Conservation (phyloP, 768 basidiomycete species). For the Clavaria fumosa region DNA sequence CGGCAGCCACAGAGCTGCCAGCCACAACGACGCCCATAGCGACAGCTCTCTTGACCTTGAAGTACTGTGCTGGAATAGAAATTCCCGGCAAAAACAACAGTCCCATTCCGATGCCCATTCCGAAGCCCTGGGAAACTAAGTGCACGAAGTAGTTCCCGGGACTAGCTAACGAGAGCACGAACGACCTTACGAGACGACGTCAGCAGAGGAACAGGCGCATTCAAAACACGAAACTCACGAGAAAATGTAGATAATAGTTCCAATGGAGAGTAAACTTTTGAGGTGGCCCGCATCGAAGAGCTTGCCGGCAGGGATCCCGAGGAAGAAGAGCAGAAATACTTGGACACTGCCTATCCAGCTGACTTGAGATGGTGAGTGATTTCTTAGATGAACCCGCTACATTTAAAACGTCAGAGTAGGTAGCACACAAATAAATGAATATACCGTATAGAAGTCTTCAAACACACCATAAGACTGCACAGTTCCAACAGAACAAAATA, state of each 20-base stretch:
- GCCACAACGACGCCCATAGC: slow-evolving; percentile 37
- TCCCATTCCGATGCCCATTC: slow-evolving; percentile 31
- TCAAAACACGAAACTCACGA: too few species aligned
- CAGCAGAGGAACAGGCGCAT: neutral
- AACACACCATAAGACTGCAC: too few species aligned
- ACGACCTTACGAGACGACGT: neutral
- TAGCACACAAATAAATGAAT: slow-evolving; percentile 15
- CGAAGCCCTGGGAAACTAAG: slow-evolving; percentile 33
- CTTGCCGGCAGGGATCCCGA: slow-evolving; percentile 14
- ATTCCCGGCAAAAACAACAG: slow-evolving; percentile 31
- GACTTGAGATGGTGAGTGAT: neutral
- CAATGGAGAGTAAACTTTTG: slow-evolving; percentile 8
- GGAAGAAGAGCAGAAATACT: slow-evolving; percentile 13
- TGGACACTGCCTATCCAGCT: slow-evolving; percentile 20
- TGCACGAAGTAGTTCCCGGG: slow-evolving; percentile 16
- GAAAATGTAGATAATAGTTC: too few species aligned
- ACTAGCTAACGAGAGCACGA: neutral
- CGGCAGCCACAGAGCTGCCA: slow-evolving; percentile 43
- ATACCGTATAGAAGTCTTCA: too few species aligned
- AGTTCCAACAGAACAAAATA: too few species aligned
- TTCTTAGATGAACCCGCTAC: too few species aligned
- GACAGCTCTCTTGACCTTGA: slow-evolving; percentile 28
- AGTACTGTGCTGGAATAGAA: slow-evolving; percentile 34
- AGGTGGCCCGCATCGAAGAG: slow-evolving; percentile 18
- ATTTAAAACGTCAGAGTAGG: neutral